These are phyloP conservation scores for Lodderomyces beijingensis DNA, from an alignment of 1,139 yeast genomes.

Conservation along the genomic window DNA sequence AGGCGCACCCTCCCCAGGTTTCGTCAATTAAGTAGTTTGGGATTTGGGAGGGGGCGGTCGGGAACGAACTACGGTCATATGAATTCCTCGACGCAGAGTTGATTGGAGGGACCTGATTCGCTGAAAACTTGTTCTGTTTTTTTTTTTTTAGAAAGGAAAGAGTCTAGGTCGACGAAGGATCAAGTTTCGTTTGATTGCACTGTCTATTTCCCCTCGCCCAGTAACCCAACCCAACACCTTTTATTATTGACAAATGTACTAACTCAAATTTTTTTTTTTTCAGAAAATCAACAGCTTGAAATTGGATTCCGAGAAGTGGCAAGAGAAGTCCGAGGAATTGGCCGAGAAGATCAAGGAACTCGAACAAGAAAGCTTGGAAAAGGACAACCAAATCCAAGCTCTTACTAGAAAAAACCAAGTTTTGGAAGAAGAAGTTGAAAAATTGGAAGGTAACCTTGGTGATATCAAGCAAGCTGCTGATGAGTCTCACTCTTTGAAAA, in stretches of 20 bases:
- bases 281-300: slow-evolving; percentile 88
- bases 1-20: no score
- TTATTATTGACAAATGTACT: no score
- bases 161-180: no score
- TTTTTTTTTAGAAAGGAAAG: no score
- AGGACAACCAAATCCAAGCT: slow-evolving; percentile 93
- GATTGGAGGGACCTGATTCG: no score
- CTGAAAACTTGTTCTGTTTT: no score
- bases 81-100: no score
- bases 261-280: neutral
- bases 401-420: slow-evolving; percentile 88
- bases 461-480: slow-evolving; percentile 89
- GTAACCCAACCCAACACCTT: neutral
- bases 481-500: slow-evolving; percentile 84
- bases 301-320: slow-evolving; percentile 95
- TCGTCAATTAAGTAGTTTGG: no score
- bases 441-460: slow-evolving; percentile 72
- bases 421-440: slow-evolving; percentile 87
- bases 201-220: neutral
- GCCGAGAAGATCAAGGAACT: slow-evolving; percentile 75
- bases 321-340: slow-evolving; percentile 91
- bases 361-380: slow-evolving; percentile 87
- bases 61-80: no score
- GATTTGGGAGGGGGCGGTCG: no score
- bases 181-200: no score